Base-by-base conservation (phyloP, 768 basidiomycete species). In the Phanerochaete carnosa region DNA sequence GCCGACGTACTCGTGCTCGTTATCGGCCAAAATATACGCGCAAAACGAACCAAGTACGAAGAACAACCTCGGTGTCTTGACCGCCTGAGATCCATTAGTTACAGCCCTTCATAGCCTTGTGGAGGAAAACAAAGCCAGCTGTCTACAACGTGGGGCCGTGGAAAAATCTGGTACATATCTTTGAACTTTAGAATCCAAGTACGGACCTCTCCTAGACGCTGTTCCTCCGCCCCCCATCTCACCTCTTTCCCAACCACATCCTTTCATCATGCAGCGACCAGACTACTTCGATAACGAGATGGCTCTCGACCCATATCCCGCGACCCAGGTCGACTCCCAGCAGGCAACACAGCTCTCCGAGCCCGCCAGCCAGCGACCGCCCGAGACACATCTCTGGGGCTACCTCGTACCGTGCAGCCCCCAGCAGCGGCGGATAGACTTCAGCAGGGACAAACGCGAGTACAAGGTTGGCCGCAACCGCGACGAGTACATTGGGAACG, bases 361-460 rank as follows among this genome's bases (percentile, higher is more conserved):
- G 55, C 58, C 62, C 25, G 56, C 51, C 6, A 12, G 25, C 50
- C 43, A 49, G 30, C 56, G 26, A 32, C 57, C 26, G 68, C 67
- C 22, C 47, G 70, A 74, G 30, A 22, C 59, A 6, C 73, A 80
- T 53, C 82, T 90, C 58, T 92, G 88, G 88, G 89, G 88, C 13
- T 88, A 80, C 64, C 80, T 92, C 54, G 82, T 86, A 47, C 89
- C 90, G 5, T 88, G 86, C 67, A 83, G 77, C 65, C 64, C 75
- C 26, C 62, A 70, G 2, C 73, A 88, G 7, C 73, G 72, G 23
- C 81, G 87, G 33, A 79, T 90, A 55, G 86, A 89, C 64, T 82
- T 91, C 61, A 83, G 77, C 76, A 87, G 81, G 66, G 64, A 80
- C 43, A 73, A 78, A 28, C 78, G 77, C 0, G 73, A 66, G 22